Conservation (phyloP, 2,329 filamentous ascomycete species). For the Arthrocladium fulminans region DNA sequence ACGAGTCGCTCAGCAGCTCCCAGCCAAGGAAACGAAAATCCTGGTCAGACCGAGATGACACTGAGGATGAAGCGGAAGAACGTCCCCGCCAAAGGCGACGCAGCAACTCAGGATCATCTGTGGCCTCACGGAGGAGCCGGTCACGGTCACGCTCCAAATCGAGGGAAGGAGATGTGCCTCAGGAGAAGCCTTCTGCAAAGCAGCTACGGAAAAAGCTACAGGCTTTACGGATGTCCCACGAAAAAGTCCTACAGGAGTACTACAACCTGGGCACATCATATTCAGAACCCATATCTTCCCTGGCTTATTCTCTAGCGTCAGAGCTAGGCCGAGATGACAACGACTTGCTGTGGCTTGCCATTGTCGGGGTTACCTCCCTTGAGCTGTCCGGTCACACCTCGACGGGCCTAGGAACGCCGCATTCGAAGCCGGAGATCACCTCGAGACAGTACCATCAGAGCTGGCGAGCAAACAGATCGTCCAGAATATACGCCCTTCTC, state of each 20-base stretch:
- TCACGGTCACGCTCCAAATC: conserved; percentile 39
- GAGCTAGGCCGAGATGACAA: conserved; percentile 95
- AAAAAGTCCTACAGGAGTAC: conserved; percentile 67
- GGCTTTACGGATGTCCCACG: conserved; percentile 66
- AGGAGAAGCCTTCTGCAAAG: conserved; percentile 59
- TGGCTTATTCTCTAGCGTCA: conserved; percentile 89
- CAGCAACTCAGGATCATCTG: conserved; percentile 61
- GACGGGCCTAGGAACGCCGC: conserved; percentile 56
- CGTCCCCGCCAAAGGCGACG: conserved; percentile 70
- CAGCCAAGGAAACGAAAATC: conserved; percentile 64
- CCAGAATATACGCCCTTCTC: conserved; percentile 73
- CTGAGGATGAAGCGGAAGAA: conserved; percentile 52
- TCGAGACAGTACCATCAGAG: conserved; percentile 13
- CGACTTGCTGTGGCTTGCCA: conserved; percentile 86
- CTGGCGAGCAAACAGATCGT: conserved; percentile 48
- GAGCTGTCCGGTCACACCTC: conserved; percentile 84
- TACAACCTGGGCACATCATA: conserved; percentile 83
- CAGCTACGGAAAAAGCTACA: conserved; percentile 64
- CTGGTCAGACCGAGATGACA: conserved; percentile 61
- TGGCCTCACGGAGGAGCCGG: conserved; percentile 35
- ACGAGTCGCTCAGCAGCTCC: conserved; percentile 46
- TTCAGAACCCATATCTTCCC: conserved; percentile 86
- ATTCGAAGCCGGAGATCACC: conserved; percentile 43
- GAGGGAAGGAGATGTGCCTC: conserved; percentile 30
- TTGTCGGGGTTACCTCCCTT: conserved; percentile 89